Evolutionary conservation across 345 rosid genomes (phyloP).

Genomic region (Turritis glabra): DNA sequence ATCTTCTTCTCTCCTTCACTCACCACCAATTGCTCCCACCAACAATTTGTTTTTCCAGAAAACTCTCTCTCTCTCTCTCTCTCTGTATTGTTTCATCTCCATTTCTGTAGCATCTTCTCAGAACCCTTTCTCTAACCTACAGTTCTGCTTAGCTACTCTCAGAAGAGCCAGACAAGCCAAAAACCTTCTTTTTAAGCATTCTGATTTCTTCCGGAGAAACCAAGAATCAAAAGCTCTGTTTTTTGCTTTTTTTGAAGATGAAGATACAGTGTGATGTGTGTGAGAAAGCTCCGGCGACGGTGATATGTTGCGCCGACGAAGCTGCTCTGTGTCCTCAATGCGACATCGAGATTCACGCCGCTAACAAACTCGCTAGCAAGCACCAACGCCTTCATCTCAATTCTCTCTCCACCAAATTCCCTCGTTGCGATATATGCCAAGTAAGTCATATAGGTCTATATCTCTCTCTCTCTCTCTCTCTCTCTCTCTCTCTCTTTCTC

Average conservation of each 20-base stretch:
- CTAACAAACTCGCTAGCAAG: slow-evolving; percentile 93
- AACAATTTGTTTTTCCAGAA: too few relatives aligned
- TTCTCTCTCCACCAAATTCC: slow-evolving; percentile 69
- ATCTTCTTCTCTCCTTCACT: background rate
- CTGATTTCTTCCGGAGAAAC: background rate
- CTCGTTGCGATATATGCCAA: slow-evolving; percentile 91
- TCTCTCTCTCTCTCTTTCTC: background rate
- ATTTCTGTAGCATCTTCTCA: background rate
- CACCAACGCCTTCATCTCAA: slow-evolving; percentile 93
- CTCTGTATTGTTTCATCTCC: slow-evolving; percentile 22
- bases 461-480: background rate
- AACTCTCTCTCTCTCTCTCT: too few relatives aligned
- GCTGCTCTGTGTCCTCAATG: slow-evolving; percentile 89
- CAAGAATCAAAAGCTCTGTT: background rate
- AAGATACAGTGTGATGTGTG: slow-evolving; percentile 98
- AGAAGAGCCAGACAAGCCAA: background rate
- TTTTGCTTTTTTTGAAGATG: slow-evolving; percentile 39
- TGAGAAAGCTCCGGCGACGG: slow-evolving; percentile 90
- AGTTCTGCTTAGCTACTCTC: slow-evolving; percentile 14
- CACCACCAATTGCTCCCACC: slow-evolving; percentile 14
- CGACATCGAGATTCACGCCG: slow-evolving; percentile 88
- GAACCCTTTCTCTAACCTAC: background rate
- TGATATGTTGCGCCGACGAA: slow-evolving; percentile 98
- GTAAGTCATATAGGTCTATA: slow-evolving; percentile 47
- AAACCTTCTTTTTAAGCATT: background rate